These are phyloP conservation scores for Magnaporthiopsis rhizophila DNA, from an alignment of 2,329 filamentous ascomycete genomes.

Conservation along the genomic window DNA sequence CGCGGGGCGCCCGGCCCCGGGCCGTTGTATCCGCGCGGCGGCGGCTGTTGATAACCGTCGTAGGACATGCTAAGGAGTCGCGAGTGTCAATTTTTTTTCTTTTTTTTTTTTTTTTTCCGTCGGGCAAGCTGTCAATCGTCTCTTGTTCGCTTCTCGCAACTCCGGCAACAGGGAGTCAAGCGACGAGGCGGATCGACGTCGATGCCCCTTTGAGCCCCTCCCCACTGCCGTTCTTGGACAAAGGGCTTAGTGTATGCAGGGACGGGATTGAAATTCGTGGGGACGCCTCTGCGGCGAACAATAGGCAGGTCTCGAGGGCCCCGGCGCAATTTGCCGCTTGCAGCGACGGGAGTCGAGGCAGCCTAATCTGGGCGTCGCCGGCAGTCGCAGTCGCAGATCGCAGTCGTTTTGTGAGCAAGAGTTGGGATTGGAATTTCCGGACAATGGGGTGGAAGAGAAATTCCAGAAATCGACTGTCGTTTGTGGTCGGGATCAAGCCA, in stretches of 20 bases:
- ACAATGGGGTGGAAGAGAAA: neutral
- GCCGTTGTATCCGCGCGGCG: constrained; percentile 34
- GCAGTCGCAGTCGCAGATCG: too few species aligned
- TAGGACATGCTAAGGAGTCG: constrained; percentile 36
- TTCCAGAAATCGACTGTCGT: neutral
- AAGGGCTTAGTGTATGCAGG: neutral
- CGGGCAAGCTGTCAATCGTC: neutral
- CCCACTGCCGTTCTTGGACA: neutral
- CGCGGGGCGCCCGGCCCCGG: constrained; percentile 30
- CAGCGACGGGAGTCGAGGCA: neutral
- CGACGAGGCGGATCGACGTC: neutral
- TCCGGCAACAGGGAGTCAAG: neutral
- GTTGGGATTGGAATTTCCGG: neutral
- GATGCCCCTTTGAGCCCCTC: neutral
- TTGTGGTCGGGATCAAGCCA: neutral
- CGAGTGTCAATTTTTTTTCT: too few species aligned
- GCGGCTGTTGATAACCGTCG: constrained; percentile 38
- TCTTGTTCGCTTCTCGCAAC: neutral
- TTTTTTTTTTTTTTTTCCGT: too few species aligned
- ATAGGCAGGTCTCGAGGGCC: neutral
- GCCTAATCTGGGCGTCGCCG: neutral
- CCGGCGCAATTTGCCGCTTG: neutral
- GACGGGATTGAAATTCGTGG: neutral
- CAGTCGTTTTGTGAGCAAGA: neutral
- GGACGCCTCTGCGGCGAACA: neutral